A percentile compares a stretch with the other conserved stretches of the same genome.
phyloP scores from a whole-genome alignment of 257 asterid genomes.

The Knoxia roxburghii region DNA sequence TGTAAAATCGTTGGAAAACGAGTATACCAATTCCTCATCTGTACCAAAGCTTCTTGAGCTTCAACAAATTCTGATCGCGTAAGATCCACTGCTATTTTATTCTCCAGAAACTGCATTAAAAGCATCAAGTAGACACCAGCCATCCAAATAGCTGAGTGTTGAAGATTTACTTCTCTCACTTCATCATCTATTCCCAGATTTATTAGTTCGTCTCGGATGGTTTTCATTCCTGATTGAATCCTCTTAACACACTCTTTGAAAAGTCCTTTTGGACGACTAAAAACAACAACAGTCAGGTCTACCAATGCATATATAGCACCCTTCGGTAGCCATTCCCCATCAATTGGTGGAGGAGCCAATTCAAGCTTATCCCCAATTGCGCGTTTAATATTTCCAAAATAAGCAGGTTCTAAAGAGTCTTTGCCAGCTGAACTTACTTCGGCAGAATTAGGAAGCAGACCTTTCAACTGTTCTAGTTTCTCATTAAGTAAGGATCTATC shows the following conservation, averaged over 20 bases:
- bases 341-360: slow-evolving; percentile 96
- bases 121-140: slow-evolving; percentile 85
- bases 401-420: slow-evolving; percentile 74
- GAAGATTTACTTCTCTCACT: slow-evolving; percentile 76
- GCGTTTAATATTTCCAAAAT: slow-evolving; percentile 82
- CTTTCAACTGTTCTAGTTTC: slow-evolving; percentile 59
- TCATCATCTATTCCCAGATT: slow-evolving; percentile 71
- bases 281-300: slow-evolving; percentile 81
- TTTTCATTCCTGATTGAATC: slow-evolving; percentile 75
- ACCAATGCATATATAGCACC: slow-evolving; percentile 91
- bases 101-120: slow-evolving; percentile 91
- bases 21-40: slow-evolving; percentile 79
- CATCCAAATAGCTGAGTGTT: slow-evolving; percentile 95
- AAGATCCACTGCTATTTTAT: slow-evolving; percentile 85
- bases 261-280: slow-evolving; percentile 88
- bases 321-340: slow-evolving; percentile 99
- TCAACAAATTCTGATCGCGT: slow-evolving; percentile 86
- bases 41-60: slow-evolving; percentile 91
- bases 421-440: slow-evolving; percentile 44
- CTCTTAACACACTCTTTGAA: slow-evolving; percentile 81
- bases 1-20: slow-evolving; percentile 94
- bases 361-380: slow-evolving; percentile 72
- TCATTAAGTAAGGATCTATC: slow-evolving; percentile 68
- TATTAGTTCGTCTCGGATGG: slow-evolving; percentile 72
- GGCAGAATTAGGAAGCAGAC: slow-evolving; percentile 44